Conservation (phyloP, 352 stramenopile genomes). For the Globisporangium paddicum region DNA sequence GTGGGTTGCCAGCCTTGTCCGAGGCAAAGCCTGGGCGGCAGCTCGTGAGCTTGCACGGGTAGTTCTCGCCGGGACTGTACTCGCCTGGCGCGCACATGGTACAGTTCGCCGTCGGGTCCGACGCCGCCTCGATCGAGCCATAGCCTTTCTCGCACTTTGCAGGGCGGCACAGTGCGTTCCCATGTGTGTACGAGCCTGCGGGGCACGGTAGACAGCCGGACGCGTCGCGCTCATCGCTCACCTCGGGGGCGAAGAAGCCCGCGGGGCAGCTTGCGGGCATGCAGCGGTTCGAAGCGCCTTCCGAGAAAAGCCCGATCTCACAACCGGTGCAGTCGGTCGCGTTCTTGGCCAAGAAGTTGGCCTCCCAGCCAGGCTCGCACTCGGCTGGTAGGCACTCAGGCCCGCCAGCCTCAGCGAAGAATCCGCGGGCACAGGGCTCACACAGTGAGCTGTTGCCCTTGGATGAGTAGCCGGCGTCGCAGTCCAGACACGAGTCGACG, state of each 20-base stretch:
- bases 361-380: constrained; percentile 34
- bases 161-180: constrained; percentile 29
- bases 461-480: constrained; percentile 28
- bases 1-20: constrained; percentile 21
- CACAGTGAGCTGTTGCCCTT: constrained; percentile 31
- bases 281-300: constrained; percentile 26
- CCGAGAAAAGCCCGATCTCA: constrained; percentile 34
- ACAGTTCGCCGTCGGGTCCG: constrained; percentile 34
- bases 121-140: constrained; percentile 31
- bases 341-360: constrained; percentile 30
- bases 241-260: constrained; percentile 29
- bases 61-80: constrained; percentile 44
- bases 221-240: constrained; percentile 17
- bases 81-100: constrained; percentile 32
- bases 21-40: constrained; percentile 31
- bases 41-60: constrained; percentile 28
- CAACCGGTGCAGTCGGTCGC: constrained; percentile 39
- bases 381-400: constrained; percentile 23
- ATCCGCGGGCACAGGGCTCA: constrained; percentile 24
- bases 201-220: constrained; percentile 25
- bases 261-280: constrained; percentile 29
- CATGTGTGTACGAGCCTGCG: constrained; percentile 33
- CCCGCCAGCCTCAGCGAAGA: constrained; percentile 20
- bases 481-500: constrained; percentile 22
- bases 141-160: constrained; percentile 31